Conservation (phyloP, 2,329 filamentous ascomycete species). For the Ophiostoma ulmi region DNA sequence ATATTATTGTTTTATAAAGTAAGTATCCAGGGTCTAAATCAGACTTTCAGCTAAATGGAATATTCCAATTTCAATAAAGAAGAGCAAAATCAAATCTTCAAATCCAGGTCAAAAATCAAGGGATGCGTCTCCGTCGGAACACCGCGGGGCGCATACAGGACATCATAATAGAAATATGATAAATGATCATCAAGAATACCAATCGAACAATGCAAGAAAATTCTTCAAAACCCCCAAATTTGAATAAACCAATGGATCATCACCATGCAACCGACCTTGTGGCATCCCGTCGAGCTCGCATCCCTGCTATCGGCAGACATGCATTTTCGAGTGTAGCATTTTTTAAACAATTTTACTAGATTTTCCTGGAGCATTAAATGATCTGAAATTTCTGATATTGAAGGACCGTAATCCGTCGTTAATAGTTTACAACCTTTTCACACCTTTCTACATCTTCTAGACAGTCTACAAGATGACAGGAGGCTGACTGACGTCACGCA, state of each 20-base stretch:
- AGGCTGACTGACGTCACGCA: not conserved
- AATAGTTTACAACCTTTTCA: not conserved
- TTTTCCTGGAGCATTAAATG: not conserved
- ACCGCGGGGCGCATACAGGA: not conserved
- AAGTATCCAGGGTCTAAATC: not conserved
- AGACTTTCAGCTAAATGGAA: too few relatives aligned
- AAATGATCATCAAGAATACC: not conserved
- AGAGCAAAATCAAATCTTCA: not conserved
- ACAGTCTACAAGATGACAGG: not conserved
- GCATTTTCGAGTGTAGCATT: not conserved
- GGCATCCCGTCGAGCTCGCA: not conserved
- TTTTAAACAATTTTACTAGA: not conserved
- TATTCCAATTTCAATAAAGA: too few relatives aligned
- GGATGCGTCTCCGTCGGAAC: not conserved
- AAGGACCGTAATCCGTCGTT: not conserved
- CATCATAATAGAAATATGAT: not conserved
- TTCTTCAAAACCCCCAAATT: too few relatives aligned
- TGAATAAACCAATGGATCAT: not conserved
- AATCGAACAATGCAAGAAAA: too few relatives aligned
- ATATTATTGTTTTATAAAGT: not conserved
- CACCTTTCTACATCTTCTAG: not conserved
- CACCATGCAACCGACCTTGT: not conserved
- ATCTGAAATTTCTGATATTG: not conserved
- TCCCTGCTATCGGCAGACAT: slow-evolving; percentile 9
- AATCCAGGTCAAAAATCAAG: not conserved